These are phyloP conservation scores for Microstegium vimineum DNA, from an alignment of 176 grass and related monocot genomes.

Conservation along the genomic window DNA sequence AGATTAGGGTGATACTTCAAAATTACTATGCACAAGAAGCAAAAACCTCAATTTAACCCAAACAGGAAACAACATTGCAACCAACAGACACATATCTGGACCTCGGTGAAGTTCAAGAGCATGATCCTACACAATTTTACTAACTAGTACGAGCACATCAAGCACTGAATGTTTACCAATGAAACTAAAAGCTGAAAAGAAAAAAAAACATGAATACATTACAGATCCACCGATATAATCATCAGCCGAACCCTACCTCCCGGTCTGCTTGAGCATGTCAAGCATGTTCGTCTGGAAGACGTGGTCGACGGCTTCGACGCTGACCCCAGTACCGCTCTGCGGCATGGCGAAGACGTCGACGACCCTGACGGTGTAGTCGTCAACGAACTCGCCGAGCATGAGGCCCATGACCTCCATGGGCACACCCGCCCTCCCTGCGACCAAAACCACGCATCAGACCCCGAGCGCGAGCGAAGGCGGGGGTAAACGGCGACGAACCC, in stretches of 20 bases:
- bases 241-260: slow-evolving; percentile 41
- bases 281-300: slow-evolving; percentile 99
- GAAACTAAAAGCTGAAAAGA: background rate
- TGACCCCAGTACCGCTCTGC: slow-evolving; percentile 94
- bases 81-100: background rate
- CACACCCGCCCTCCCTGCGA: slow-evolving; percentile 80
- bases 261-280: slow-evolving; percentile 99
- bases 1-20: background rate
- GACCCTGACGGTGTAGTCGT: slow-evolving; percentile 95
- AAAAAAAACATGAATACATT: background rate
- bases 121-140: background rate
- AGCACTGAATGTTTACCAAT: background rate
- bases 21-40: background rate
- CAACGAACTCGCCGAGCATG: slow-evolving; percentile 95
- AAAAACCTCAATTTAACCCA: background rate
- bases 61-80: background rate
- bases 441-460: background rate
- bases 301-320: slow-evolving; percentile 95
- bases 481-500: background rate
- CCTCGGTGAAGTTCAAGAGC: background rate
- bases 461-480: background rate
- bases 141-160: background rate
- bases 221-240: background rate
- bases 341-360: slow-evolving; percentile 99
- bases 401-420: slow-evolving; percentile 99